Conservation (phyloP, 768 basidiomycete genomes). For the Lactifluus volemus region DNA sequence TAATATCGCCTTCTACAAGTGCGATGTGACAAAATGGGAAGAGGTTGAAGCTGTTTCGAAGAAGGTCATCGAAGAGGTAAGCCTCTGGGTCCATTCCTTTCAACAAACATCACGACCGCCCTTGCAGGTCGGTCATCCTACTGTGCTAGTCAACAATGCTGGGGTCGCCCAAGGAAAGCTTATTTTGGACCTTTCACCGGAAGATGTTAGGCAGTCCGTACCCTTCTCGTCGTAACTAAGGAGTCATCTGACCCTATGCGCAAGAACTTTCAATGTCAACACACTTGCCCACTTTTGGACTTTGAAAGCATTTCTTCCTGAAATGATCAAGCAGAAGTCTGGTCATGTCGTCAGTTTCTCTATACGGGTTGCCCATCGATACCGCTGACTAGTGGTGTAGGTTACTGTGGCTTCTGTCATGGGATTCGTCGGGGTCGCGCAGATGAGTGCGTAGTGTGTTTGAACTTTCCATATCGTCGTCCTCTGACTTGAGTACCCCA, state of each 20-base stretch:
- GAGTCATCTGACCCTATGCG: neutral
- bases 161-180: constrained; percentile 89
- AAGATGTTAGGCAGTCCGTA: constrained; percentile 73
- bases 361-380: neutral
- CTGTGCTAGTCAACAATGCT: constrained; percentile 90
- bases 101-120: neutral
- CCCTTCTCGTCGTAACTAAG: constrained; percentile 1
- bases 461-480: neutral
- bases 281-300: constrained; percentile 87
- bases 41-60: constrained; percentile 72
- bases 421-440: constrained; percentile 62
- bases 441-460: constrained; percentile 51
- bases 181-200: constrained; percentile 66
- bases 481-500: neutral
- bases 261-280: constrained; percentile 86
- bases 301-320: constrained; percentile 86
- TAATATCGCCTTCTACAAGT: constrained; percentile 79
- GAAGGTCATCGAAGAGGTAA: constrained; percentile 69
- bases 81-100: constrained; percentile 4
- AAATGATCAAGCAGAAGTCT: constrained; percentile 62
- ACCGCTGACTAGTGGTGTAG: constrained; percentile 30
- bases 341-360: constrained; percentile 74
- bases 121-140: constrained; percentile 72
- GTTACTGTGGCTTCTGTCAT: constrained; percentile 72
- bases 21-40: constrained; percentile 85